Conservation (phyloP, 2,329 filamentous ascomycete genomes). For the Scolecobasidium constrictum region DNA sequence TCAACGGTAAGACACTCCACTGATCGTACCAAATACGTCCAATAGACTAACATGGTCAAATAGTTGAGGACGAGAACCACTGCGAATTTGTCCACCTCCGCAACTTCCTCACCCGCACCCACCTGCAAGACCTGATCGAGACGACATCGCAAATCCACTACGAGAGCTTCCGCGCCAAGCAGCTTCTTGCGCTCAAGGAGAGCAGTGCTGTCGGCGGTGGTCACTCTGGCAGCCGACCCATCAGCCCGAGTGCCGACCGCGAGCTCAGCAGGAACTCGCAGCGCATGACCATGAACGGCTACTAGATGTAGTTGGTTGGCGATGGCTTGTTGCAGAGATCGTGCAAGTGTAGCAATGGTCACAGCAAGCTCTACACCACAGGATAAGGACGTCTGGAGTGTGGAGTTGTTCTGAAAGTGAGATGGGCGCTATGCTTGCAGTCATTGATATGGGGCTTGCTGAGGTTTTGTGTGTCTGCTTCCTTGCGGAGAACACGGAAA, state of each 20-base stretch:
- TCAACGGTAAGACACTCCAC: conserved; percentile 57
- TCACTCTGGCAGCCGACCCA: conserved; percentile 72
- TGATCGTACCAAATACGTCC: not conserved
- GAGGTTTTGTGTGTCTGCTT: too few species aligned
- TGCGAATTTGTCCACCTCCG: conserved; percentile 98
- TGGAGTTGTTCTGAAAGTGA: too few species aligned
- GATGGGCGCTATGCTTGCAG: too few species aligned
- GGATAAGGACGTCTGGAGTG: too few species aligned
- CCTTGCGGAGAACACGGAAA: too few species aligned
- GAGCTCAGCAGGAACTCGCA: conserved; percentile 96
- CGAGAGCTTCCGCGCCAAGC: conserved; percentile 99
- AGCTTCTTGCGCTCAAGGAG: conserved; percentile 95
- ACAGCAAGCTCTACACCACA: too few species aligned
- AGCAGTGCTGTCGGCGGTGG: conserved; percentile 71
- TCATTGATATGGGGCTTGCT: too few species aligned
- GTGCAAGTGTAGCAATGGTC: too few species aligned
- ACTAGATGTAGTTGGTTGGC: conserved; percentile 49
- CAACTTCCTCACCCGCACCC: conserved; percentile 96
- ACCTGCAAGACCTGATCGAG: conserved; percentile 97
- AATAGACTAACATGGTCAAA: conserved; percentile 9
- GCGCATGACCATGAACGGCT: conserved; percentile 97
- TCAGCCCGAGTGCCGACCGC: conserved; percentile 87
- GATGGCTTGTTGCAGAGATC: too few species aligned
- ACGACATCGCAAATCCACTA: conserved; percentile 99
- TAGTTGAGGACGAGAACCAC: conserved; percentile 95